Base-by-base conservation (phyloP, 2,329 filamentous ascomycete genomes). In the Exophiala bonariae region DNA sequence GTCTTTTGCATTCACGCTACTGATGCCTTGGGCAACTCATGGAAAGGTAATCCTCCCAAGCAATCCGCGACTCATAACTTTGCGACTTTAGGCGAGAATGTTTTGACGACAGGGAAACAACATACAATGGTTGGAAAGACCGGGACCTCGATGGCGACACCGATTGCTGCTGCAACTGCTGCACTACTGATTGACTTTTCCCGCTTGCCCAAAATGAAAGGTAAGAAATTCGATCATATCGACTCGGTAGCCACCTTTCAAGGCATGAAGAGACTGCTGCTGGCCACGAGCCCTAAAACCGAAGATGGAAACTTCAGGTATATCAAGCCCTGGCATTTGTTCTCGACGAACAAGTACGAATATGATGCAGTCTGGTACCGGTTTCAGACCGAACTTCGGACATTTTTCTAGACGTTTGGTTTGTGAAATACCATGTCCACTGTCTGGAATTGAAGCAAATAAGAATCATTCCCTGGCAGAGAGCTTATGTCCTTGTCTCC, bases 91-190 rank as follows among this genome's bases (percentile, higher is more conserved):
- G 2, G 61, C 60, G 10, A 61, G 45, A 14, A 65, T 57, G 19
- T 64, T 60, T 77, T 58, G 78, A 78, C 52, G 62, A 67, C 31
- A 65, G 73, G 31, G 31, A 37, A 59, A 69, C 19, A 55, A 61
- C 1, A 54, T 16, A 42, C 57, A 1, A 35, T 14, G 23, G 14
- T 20, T n/a, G 31, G 4, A 28, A 44, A 23, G 39, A 30, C 39
- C 16, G 41, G 41, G 17, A 44, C 41, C 13, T 44, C 41, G 9
- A 18, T 44, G 20, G 31, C 41, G 1, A 37, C 41, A 5, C 41
- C 41, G n/a, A 44, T 44, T 36, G 41, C 41, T 18, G 41, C 31
- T 13, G 41, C n/a, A 9, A 26, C 32, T 11, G 41, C 32, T 9
- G 41, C 41, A 11, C 32, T 44, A 20, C 14, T 44, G 7, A 14